Base-by-base conservation (phyloP, 257 asterid genomes). In the Jacaranda copaia region DNA sequence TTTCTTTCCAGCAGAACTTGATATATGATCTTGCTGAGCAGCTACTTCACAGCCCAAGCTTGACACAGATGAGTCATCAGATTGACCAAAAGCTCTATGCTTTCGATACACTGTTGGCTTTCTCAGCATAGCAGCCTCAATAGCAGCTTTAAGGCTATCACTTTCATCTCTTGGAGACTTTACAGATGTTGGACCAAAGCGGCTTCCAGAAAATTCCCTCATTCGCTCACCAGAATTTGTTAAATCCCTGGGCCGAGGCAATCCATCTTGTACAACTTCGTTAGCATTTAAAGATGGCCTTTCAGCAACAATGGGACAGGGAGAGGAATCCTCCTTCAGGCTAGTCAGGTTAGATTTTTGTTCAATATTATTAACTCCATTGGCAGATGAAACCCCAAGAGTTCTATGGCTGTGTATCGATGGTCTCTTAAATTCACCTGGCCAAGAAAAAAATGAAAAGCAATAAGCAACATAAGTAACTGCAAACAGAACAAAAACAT, bases 41-140 rank as follows among this genome's bases (percentile, higher is more conserved):
- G 78, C 81, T 62, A 82, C 52, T 49, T 85, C 93, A 78, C 76
- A 40, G 61, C 84, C 85, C 77, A 78, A 66, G 62, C 67, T 84
- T 43, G 86, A 76, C 64, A 68, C 55, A 11, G 89, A 79, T 60
- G 84, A 65, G 75, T 84, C 96, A 52, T 89, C 89, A 46, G 85
- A 75, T 66, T 86, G 94, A 71, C 83, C 87, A 45, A 61, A 11
- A 78, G 87, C 86, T 84, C 85, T 87, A 76, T 80, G 81, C 83
- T 82, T 94, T 71, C 90, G 75, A 82, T 76, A 87, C 70, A 88
- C 83, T 74, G 90, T 95, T 8, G 98, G 98, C 82, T 91, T 94
- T 84, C 79, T 91, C 70, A 89, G 89, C 85, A 85, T 88, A 53
- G 97, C 96, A 76, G 97, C 97, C 85, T 92, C 93, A 75, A 94